Evolutionary conservation across 768 basidiomycete species (phyloP).

Genomic region (Leccinum sublutescens): DNA sequence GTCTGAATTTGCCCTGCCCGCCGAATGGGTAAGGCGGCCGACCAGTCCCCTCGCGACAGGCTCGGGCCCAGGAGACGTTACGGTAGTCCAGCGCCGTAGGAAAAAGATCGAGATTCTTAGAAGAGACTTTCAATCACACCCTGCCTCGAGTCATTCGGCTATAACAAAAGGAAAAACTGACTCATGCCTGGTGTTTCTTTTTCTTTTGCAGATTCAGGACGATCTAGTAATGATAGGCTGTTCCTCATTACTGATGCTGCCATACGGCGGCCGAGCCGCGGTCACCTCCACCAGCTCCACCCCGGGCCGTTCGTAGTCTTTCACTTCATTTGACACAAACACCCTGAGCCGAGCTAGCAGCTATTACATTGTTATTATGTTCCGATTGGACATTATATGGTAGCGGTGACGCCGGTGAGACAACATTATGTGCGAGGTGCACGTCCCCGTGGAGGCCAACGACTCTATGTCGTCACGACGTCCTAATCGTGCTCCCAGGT

Average conservation of each 20-base stretch:
- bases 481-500: too few species aligned
- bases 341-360: constrained; percentile 5
- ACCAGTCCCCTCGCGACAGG: constrained; percentile 44
- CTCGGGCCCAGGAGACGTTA: constrained; percentile 40
- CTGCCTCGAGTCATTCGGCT: constrained; percentile 7
- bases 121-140: constrained; percentile 58
- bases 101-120: constrained; percentile 40
- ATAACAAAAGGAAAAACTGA: constrained; percentile 11
- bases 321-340: constrained; percentile 1
- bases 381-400: too few species aligned
- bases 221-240: constrained; percentile 66
- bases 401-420: too few species aligned
- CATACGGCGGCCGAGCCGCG: constrained; percentile 57
- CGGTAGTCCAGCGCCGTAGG: constrained; percentile 41
- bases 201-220: constrained; percentile 66
- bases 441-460: too few species aligned
- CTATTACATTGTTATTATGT: not conserved
- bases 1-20: constrained; percentile 38
- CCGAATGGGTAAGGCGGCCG: constrained; percentile 41
- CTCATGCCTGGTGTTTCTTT: constrained; percentile 3
- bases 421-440: too few species aligned
- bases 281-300: constrained; percentile 47
- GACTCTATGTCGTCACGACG: too few species aligned
- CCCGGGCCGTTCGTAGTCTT: constrained; percentile 30
- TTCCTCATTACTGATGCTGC: constrained; percentile 65